These are phyloP conservation scores for Uronychia setigera DNA, from an alignment of 73 alveolate genomes.

Conservation along the genomic window DNA sequence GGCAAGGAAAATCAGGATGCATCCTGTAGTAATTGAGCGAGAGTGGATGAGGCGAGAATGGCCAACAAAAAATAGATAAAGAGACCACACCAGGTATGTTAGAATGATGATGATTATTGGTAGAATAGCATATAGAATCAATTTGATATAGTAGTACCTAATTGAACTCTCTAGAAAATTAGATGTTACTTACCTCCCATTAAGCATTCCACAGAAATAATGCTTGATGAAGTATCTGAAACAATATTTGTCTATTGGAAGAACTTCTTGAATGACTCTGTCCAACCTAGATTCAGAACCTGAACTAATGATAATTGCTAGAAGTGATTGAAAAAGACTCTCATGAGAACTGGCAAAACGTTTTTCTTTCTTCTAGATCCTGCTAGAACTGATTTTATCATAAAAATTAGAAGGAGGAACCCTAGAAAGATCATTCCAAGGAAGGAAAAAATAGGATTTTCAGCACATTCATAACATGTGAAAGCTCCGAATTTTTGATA, in stretches of 20 bases:
- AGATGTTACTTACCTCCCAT: background rate
- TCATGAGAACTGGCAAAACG: slow-evolving; percentile 47
- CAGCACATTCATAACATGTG: slow-evolving; percentile 53
- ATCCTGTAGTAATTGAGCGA: background rate
- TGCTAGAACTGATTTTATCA: slow-evolving; percentile 48
- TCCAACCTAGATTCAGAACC: slow-evolving; percentile 57
- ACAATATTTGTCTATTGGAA: slow-evolving; percentile 24
- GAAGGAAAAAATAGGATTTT: slow-evolving; percentile 13
- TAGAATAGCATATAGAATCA: background rate
- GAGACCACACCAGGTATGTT: background rate
- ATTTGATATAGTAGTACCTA: background rate
- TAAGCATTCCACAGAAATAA: slow-evolving; percentile 40
- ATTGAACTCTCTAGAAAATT: background rate
- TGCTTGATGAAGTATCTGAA: slow-evolving; percentile 30
- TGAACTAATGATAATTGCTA: slow-evolving; percentile 46
- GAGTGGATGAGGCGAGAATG: background rate
- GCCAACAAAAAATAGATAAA: background rate
- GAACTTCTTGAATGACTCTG: slow-evolving; percentile 22
- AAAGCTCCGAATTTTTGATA: slow-evolving; percentile 30
- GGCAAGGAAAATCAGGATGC: background rate
- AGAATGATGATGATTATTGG: background rate
- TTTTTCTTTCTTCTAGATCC: slow-evolving; percentile 56
- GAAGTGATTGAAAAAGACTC: slow-evolving; percentile 65
- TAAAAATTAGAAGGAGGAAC: slow-evolving; percentile 4
- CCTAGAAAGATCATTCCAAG: background rate